Evolutionary conservation across 345 rosid genomes (phyloP).

Genomic region (Syzygium aromaticum): DNA sequence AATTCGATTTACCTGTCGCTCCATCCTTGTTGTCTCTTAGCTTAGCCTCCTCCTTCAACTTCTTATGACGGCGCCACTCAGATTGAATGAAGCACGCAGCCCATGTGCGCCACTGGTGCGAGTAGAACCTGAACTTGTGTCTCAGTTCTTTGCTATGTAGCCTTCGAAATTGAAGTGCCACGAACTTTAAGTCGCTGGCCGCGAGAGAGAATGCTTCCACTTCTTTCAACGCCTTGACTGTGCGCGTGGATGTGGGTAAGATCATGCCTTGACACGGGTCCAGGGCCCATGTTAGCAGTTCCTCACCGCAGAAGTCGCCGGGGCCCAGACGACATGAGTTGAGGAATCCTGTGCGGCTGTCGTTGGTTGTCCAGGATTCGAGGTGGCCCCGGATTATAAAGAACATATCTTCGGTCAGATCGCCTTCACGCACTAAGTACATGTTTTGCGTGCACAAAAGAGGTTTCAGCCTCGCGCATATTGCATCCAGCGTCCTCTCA

Average conservation of each 20-base stretch:
- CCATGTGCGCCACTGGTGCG: conserved; percentile 22
- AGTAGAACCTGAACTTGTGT: conserved; percentile 14
- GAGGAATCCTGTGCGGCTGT: not conserved
- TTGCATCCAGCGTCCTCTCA: conserved; percentile 14
- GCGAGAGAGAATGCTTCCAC: conserved; percentile 17
- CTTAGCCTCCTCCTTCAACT: not conserved
- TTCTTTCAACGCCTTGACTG: conserved; percentile 11
- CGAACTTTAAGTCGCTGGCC: conserved; percentile 17
- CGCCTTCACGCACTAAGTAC: conserved; percentile 15
- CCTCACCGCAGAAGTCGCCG: conserved; percentile 2
- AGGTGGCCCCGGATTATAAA: conserved; percentile 21
- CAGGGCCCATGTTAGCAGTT: conserved; percentile 19
- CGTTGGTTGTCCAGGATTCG: conserved; percentile 12
- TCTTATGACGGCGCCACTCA: conserved; percentile 14
- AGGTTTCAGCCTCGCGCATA: conserved; percentile 19
- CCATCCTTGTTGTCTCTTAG: not conserved
- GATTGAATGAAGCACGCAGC: conserved; percentile 21
- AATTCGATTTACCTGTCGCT: not conserved
- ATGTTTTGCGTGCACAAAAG: conserved; percentile 4
- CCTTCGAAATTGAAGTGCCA: conserved; percentile 17
- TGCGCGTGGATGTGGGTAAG: conserved; percentile 17
- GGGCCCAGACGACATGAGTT: not conserved
- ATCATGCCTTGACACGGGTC: conserved; percentile 1
- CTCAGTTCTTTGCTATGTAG: conserved; percentile 12
- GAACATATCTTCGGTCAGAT: conserved; percentile 18